Evolutionary conservation across 1,284 basidiomycete genomes (phyloP), one percentile per base, ranked within the genome.

Genomic region (Vanrija pseudolonga): DNA sequence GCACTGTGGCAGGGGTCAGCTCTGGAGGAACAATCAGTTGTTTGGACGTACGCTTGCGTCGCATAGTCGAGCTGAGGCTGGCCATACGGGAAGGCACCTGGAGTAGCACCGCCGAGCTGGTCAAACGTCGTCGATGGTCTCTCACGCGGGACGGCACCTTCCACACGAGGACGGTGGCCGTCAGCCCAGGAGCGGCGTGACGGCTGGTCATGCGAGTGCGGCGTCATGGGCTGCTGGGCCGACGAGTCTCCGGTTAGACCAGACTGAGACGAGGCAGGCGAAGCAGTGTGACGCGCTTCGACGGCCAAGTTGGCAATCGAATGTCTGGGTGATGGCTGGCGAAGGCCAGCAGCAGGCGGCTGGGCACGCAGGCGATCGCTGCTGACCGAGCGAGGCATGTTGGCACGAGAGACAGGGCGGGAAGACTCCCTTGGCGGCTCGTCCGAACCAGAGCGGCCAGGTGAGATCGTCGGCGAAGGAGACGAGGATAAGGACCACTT

Each of bases 201-300:
- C n/a, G 51, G 37, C 5, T 61, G 56, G 15, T 28, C 47, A 17
- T 20, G 40, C 19, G 59, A 61, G 20, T 60, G 56, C 3, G 65
- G 65, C 3, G 65, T 66, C 47, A 61, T 54, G 11, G 65, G 65
- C 50, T 60, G 56, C 43, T 52, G 54, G 14, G 46, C 37, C 8
- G 53, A 51, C 6, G 53, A 62, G 47, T 64, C 63, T 11, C 61
- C 60, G 5, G 60, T 61, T 9, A 62, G 47, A 7, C 61, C 63
- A 15, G 61, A 63, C 43, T 57, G 59, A 15, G 61, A 61, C 5
- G 61, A 63, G 0, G 65, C 60, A 8, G 65, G 64, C 1, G 65
- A 67, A 0, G 59, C 59, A 4, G 59, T 50, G 19, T 50, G 47
- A 1, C 52, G 50, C 12, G 46, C 32, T 32, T 32, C 32, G 14